Conservation (phyloP, 805 yeast genomes). For the Myxozyma monticola region DNA sequence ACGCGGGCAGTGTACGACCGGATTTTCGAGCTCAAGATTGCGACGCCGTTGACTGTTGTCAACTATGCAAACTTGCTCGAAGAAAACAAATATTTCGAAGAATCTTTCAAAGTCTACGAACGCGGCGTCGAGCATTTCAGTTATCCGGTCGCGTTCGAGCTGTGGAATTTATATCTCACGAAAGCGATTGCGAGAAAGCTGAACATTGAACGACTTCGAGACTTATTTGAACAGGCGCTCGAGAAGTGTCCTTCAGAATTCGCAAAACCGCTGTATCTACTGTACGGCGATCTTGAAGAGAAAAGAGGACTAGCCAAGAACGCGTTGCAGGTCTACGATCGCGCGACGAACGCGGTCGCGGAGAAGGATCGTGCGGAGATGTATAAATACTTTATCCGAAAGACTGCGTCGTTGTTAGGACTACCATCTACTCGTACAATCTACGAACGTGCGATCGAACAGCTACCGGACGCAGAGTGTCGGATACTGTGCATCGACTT, state of each 20-base stretch:
- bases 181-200: slow-evolving; percentile 46
- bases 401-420: slow-evolving; percentile 46
- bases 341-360: slow-evolving; percentile 42
- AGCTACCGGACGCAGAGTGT: slow-evolving; percentile 47
- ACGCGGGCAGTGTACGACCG: slow-evolving; percentile 52
- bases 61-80: slow-evolving; percentile 66
- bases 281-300: slow-evolving; percentile 66
- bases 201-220: slow-evolving; percentile 60
- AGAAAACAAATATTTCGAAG: slow-evolving; percentile 48
- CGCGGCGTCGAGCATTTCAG: slow-evolving; percentile 62
- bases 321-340: slow-evolving; percentile 50
- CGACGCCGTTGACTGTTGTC: slow-evolving; percentile 65
- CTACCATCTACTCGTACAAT: slow-evolving; percentile 47
- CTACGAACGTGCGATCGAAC: slow-evolving; percentile 54
- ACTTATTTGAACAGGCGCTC: slow-evolving; percentile 69
- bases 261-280: slow-evolving; percentile 51
- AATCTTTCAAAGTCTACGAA: slow-evolving; percentile 64
- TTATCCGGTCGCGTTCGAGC: slow-evolving; percentile 61
- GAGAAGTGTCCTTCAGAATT: slow-evolving; percentile 50
- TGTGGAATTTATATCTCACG: slow-evolving; percentile 69
- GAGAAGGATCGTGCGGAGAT: slow-evolving; percentile 41
- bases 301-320: slow-evolving; percentile 51
- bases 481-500: slow-evolving; percentile 53
- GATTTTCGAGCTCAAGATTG: slow-evolving; percentile 57
- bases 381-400: slow-evolving; percentile 47